Base-by-base conservation (phyloP, 345 rosid species). In the Euphorbia pulcherrima region DNA sequence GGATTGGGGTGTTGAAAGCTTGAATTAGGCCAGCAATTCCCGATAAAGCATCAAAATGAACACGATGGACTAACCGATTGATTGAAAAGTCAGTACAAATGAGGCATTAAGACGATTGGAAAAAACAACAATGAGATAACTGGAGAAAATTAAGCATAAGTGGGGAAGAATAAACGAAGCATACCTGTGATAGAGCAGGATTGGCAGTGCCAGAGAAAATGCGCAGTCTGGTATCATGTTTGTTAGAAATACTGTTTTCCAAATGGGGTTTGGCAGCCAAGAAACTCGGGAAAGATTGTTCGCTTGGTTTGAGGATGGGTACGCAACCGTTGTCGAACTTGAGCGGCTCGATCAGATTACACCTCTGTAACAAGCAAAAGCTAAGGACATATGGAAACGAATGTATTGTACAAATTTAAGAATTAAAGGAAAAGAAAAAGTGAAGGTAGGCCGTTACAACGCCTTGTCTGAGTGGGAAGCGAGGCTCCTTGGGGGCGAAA, bases 151-250 rank as follows among this genome's bases (percentile, higher is more conserved):
- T 44, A 44, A 12, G 5, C 4, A 18, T 44, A 44, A 44, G 13
- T 7, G 11, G 50, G 2, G 50, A 12, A 12, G 18, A 10, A 14
- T 6, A 21, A 59, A 18, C 27, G 8, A 4, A 41, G 39, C 8
- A 21, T 28, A 93, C 98, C 90, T 90, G 96, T 69, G 98, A 81
- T 26, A 93, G 90, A n/a, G 90, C 79, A 54, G 90, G 87, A 77
- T 93, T 93, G 26, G 98, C 92, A 13, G 98, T 90, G 77, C 98
- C 98, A 18, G 97, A 90, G 55, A 93, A 93, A 29, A 90, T 84
- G 61, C 97, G 93, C 29, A 90, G 87, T 24, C 90, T 84, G 6
- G 98, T 84, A 26, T 84, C 90, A 67, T 84, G 44, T 27, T 55
- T 68, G 51, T 14, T 68, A 47, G 68, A 20, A 41, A 47, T 21